Percentiles rank a stretch among this genome's conserved stretches.
Evolutionary conservation across 495 filamentous ascomycete species (phyloP).

Genomic region (Paragyromitra xinjiangensis): DNA sequence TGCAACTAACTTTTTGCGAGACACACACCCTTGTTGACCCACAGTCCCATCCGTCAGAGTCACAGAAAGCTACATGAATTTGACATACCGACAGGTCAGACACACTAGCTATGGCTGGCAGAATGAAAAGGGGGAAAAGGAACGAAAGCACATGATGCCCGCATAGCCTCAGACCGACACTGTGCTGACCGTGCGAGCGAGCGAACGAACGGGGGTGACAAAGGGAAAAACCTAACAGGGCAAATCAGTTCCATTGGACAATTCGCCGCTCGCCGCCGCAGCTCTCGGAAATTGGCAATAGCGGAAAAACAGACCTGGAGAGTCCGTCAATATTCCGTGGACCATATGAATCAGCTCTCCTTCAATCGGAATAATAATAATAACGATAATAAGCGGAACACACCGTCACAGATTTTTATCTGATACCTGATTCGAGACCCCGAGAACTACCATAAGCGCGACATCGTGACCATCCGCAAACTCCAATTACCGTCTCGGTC

Average conservation of each 20-base stretch:
- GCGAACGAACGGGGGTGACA: constrained; percentile 7
- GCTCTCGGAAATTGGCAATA: constrained; percentile 32
- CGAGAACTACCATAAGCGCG: constrained; percentile 3
- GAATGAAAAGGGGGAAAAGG: constrained; percentile 27
- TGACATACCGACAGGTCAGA: not conserved
- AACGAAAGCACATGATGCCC: constrained; percentile 29
- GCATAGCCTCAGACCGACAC: constrained; percentile 8
- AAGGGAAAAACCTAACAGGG: constrained; percentile 20
- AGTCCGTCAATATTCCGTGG: constrained; percentile 3
- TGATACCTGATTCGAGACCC: constrained; percentile 34
- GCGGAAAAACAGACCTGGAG: constrained; percentile 19
- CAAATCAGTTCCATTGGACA: constrained; percentile 37
- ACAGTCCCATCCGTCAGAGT: constrained; percentile 4
- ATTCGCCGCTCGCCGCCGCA: constrained; percentile 12
- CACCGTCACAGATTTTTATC: constrained; percentile 13
- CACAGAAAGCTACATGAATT: not conserved
- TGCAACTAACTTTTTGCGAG: constrained; percentile 17
- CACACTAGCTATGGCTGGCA: constrained; percentile 35
- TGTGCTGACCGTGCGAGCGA: constrained; percentile 9
- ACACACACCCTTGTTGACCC: constrained; percentile 37
- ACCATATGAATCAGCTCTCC: constrained; percentile 11
- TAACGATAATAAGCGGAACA: constrained; percentile 3
- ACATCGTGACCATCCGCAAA: constrained; percentile 33
- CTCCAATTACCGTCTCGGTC: constrained; percentile 29
- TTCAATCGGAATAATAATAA: constrained; percentile 1